Conservation (phyloP, 2,329 filamentous ascomycete genomes). For the Fusarium globosum region DNA sequence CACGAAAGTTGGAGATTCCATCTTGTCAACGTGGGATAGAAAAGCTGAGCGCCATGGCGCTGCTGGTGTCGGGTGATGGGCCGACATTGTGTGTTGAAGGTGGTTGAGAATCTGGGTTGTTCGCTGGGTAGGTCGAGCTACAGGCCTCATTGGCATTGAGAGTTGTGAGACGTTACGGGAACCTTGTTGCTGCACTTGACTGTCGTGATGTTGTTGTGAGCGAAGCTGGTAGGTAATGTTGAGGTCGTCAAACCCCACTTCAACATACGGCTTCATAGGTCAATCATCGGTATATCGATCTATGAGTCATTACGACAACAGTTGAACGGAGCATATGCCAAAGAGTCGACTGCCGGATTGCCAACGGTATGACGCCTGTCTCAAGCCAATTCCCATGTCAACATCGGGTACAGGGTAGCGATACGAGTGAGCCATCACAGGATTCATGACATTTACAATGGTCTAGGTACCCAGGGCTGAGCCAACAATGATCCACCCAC, state of each 20-base stretch:
- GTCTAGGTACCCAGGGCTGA: background rate
- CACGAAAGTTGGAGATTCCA: conserved; percentile 61
- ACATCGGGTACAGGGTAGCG: background rate
- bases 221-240: conserved; percentile 9
- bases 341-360: background rate
- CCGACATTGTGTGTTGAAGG: conserved; percentile 45
- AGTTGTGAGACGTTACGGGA: background rate
- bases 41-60: conserved; percentile 67
- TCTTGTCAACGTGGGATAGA: conserved; percentile 60
- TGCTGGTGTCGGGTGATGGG: conserved; percentile 40
- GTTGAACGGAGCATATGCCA: background rate
- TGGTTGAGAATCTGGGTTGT: conserved; percentile 45
- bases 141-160: conserved; percentile 32
- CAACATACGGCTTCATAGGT: conserved; percentile 19
- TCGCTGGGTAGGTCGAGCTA: conserved; percentile 35
- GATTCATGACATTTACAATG: background rate
- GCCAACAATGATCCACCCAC: conserved; percentile 10
- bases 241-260: conserved; percentile 28
- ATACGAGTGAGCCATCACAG: background rate
- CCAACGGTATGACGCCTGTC: background rate
- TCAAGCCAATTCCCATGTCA: background rate
- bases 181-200: background rate
- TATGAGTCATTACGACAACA: conserved; percentile 35
- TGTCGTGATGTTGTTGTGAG: background rate
- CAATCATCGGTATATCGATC: conserved; percentile 18